A percentile compares a stretch with the other conserved stretches of the same genome.
phyloP scores from a whole-genome alignment of 2,329 filamentous ascomycete species.

The Fusarium subtropicale region DNA sequence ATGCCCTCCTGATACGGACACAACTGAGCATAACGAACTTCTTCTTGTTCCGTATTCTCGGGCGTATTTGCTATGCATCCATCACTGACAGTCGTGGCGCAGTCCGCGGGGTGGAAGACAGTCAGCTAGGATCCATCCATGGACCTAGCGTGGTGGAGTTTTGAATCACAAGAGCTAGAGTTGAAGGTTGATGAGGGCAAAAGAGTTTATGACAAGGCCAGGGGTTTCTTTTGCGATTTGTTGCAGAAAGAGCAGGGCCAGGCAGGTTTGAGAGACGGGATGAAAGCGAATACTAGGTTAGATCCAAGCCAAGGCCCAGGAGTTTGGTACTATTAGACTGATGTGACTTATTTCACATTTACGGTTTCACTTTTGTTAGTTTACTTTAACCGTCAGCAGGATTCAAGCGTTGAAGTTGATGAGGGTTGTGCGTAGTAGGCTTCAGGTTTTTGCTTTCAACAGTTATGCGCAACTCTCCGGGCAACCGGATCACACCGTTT shows the following conservation, averaged over 20 bases:
- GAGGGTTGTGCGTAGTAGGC: no score
- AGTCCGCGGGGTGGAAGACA: slow-evolving; percentile 22
- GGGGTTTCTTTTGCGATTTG: slow-evolving; percentile 28
- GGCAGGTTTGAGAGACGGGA: slow-evolving; percentile 26
- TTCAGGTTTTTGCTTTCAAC: slow-evolving; percentile 1
- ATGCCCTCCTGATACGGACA: background rate
- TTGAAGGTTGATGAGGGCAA: background rate
- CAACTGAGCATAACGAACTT: background rate
- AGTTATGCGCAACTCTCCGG: slow-evolving; percentile 16
- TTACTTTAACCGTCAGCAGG: slow-evolving; percentile 1
- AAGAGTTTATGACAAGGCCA: slow-evolving; percentile 18
- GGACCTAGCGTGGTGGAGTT: slow-evolving; percentile 30
- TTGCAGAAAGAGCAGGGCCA: background rate
- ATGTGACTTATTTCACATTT: slow-evolving; percentile 7
- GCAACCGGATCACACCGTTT: slow-evolving; percentile 1
- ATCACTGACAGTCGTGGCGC: slow-evolving; percentile 42
- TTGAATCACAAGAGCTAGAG: slow-evolving; percentile 17
- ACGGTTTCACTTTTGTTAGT: slow-evolving; percentile 23
- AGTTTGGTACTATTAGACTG: slow-evolving; percentile 12
- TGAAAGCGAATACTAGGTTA: slow-evolving; percentile 6
- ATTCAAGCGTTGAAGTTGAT: background rate
- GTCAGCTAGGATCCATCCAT: background rate
- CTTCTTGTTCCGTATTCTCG: slow-evolving; percentile 18
- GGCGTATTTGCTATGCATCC: slow-evolving; percentile 23
- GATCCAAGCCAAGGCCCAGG: slow-evolving; percentile 12